phyloP scores from a whole-genome alignment of 108 stramenopile genomes.

The Poteriospumella lacustris region DNA sequence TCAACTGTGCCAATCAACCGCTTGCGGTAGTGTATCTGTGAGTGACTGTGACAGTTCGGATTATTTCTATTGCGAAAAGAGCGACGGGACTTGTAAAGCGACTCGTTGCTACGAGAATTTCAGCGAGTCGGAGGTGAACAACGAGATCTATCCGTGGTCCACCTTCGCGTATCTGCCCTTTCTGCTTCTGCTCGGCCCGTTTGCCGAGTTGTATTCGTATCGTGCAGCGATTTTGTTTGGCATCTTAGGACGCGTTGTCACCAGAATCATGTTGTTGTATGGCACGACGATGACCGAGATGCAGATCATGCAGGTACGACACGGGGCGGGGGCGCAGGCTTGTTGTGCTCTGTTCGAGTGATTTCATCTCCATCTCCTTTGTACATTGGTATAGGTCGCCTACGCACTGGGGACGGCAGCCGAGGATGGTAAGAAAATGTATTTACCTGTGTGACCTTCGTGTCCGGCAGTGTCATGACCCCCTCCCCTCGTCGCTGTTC shows the following conservation, averaged over 20 bases:
- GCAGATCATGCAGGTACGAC: background rate
- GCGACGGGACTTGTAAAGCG: background rate
- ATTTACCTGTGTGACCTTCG: background rate
- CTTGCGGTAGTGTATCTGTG: background rate
- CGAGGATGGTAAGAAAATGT: background rate
- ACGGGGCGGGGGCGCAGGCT: no score
- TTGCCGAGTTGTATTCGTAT: background rate
- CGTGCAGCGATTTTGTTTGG: background rate
- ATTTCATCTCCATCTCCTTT: no score
- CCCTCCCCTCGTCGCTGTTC: background rate
- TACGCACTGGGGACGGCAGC: conserved; percentile 3
- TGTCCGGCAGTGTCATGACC: background rate
- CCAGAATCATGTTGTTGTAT: background rate
- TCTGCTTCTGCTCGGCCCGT: background rate
- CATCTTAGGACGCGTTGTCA: background rate
- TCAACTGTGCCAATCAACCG: background rate
- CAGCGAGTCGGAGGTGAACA: background rate
- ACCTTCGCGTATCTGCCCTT: conserved; percentile 15
- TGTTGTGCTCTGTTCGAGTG: no score
- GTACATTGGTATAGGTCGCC: no score
- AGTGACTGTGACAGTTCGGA: background rate
- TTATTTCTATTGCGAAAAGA: background rate
- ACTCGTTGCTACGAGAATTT: background rate
- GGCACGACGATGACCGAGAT: background rate
- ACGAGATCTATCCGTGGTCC: conserved; percentile 3